Evolutionary conservation across 805 yeast species (phyloP), one percentile per base, ranked within the genome.

Genomic region (Ogataea naganishii): DNA sequence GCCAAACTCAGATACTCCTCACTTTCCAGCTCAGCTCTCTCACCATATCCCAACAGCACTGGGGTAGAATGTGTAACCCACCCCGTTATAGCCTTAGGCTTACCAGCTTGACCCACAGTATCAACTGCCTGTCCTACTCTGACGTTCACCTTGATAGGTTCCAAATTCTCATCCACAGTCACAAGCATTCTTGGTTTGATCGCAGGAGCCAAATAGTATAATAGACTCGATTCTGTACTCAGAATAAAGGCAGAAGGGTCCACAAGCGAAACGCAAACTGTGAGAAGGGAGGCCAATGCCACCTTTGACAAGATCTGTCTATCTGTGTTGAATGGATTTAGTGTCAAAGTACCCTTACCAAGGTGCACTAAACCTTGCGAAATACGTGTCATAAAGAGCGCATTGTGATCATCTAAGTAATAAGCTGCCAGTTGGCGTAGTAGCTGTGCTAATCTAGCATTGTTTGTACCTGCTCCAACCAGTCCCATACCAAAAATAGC

Each of bases 61-160:
- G 99, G 99, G 0, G 99, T 92, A 5, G 92, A 82, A 50, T 92
- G 98, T 2, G 99, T 92, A 14, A 92, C 97, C 98, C 98, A 92
- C 21, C 99, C 99, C 4, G 99, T 92, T 27, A 92, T 92, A 9
- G 96, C 88, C 66, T 92, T 92, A 28, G 98, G 99, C 46, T 84
- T 85, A 62, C 99, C 99, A 0, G 97, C 99, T 57, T 89, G 97
- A 20, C 98, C 99, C 38, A 92, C 97, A 23, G 88, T 85, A 53
- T 92, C 98, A 18, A 92, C 97, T 6, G 98, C 97, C 61, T 89
- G 96, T 39, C 99, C 99, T 18, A 92, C 97, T 51, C 99, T 74
- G 7, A 92, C 98, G 43, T 85, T 89, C 7, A 92, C 97, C 64
- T 89, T 89, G 38, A 92, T 62, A 21, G 96, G 96, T 43, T 86